Evolutionary conservation across 805 yeast genomes (phyloP).

Genomic region (Torulaspora franciscae): DNA sequence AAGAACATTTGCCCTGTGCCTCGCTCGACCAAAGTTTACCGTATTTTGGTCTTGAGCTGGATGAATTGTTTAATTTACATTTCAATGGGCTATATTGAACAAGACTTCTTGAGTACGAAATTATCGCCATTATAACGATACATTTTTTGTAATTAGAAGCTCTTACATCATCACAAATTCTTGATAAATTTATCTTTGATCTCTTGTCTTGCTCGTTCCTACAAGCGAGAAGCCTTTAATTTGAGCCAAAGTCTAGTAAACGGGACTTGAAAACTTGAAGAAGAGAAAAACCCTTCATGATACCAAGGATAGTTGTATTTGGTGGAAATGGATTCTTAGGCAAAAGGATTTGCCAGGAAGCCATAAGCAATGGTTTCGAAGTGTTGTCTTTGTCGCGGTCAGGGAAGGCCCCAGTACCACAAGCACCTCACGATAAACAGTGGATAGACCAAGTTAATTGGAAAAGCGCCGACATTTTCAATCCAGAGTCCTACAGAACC

Average conservation of each 20-base stretch:
- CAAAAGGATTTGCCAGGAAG: constrained; percentile 62
- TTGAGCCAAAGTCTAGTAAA: background rate
- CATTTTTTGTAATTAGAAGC: constrained; percentile 32
- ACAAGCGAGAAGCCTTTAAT: background rate
- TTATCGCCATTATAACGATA: constrained; percentile 30
- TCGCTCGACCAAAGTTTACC: constrained; percentile 48
- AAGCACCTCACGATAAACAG: constrained; percentile 28
- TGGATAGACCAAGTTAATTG: constrained; percentile 63
- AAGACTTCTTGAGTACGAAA: constrained; percentile 57
- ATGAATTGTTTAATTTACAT: constrained; percentile 31
- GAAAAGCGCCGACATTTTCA: constrained; percentile 63
- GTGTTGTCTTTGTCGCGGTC: constrained; percentile 69
- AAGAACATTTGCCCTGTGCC: constrained; percentile 48
- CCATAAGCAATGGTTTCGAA: constrained; percentile 53
- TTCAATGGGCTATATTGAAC: constrained; percentile 47
- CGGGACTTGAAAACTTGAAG: background rate
- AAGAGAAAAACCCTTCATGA: constrained; percentile 4
- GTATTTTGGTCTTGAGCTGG: constrained; percentile 57
- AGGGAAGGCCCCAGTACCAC: constrained; percentile 45
- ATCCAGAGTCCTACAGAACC: constrained; percentile 52
- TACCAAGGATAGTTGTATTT: constrained; percentile 51
- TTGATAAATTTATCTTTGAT: background rate
- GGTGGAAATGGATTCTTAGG: constrained; percentile 91
- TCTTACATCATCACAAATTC: constrained; percentile 17
- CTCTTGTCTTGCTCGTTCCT: background rate